Conservation (phyloP, 495 filamentous ascomycete species). For the Polyplosphaeria fusca region DNA sequence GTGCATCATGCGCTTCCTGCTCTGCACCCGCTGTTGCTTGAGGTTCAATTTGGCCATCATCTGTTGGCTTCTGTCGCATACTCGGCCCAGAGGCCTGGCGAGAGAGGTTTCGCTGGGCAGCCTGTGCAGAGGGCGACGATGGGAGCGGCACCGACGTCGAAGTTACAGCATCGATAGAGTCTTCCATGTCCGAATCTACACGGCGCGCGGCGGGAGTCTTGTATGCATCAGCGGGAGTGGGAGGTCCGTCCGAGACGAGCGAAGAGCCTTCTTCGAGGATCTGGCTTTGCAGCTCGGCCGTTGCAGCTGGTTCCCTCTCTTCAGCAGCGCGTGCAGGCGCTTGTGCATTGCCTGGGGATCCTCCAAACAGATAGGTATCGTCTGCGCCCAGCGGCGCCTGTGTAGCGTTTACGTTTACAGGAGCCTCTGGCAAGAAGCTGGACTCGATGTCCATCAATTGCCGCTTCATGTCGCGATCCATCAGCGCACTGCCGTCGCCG, state of each 20-base stretch:
- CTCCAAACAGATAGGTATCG: conserved; percentile 65
- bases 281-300: conserved; percentile 19
- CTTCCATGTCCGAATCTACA: conserved; percentile 25
- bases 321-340: conserved; percentile 7
- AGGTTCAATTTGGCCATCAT: conserved; percentile 34
- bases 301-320: conserved; percentile 18
- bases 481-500: conserved; percentile 50
- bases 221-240: conserved; percentile 48
- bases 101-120: conserved; percentile 38
- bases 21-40: conserved; percentile 21
- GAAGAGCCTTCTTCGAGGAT: conserved; percentile 16
- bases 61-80: not conserved
- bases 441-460: conserved; percentile 85
- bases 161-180: conserved; percentile 44
- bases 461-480: conserved; percentile 61
- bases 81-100: conserved; percentile 21
- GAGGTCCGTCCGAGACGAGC: conserved; percentile 36
- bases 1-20: conserved; percentile 13
- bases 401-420: conserved; percentile 44
- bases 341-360: conserved; percentile 32
- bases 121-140: conserved; percentile 42
- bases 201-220: conserved; percentile 48
- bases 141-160: conserved; percentile 49
- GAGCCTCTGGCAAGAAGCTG: conserved; percentile 65
- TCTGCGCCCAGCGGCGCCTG: conserved; percentile 45